Conservation (phyloP, 2,329 filamentous ascomycete species). For the Stemphylium vesicarium region DNA sequence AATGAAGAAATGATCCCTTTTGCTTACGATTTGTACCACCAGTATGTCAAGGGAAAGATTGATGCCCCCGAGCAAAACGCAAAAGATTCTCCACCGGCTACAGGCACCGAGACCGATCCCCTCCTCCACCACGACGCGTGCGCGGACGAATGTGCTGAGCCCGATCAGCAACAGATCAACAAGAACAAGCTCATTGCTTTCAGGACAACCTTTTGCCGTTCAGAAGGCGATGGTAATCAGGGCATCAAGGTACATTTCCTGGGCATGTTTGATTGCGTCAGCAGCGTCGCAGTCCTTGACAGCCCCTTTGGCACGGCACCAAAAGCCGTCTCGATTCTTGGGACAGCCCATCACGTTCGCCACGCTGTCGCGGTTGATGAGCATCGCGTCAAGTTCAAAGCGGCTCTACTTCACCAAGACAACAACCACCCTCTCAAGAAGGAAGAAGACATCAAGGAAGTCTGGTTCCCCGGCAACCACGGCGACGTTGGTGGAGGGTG, state of each 20-base stretch:
- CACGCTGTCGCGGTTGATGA: slow-evolving; percentile 56
- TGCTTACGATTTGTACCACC: slow-evolving; percentile 22
- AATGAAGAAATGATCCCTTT: slow-evolving; percentile 31
- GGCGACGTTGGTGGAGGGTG: slow-evolving; percentile 54
- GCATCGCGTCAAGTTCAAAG: slow-evolving; percentile 54
- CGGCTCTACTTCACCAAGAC: slow-evolving; percentile 44
- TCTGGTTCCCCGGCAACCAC: slow-evolving; percentile 55
- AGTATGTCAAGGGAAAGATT: slow-evolving; percentile 15
- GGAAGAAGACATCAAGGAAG: slow-evolving; percentile 33
- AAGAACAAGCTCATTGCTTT: slow-evolving; percentile 48
- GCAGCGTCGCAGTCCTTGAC: slow-evolving; percentile 51
- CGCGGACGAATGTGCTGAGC: not conserved
- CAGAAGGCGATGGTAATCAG: slow-evolving; percentile 14
- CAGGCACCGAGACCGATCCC: slow-evolving; percentile 21
- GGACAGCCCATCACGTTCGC: slow-evolving; percentile 46
- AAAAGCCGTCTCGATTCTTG: slow-evolving; percentile 35
- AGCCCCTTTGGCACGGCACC: slow-evolving; percentile 49
- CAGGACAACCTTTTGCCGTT: slow-evolving; percentile 53
- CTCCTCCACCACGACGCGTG: not conserved
- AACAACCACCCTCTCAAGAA: slow-evolving; percentile 20
- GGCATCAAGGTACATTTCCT: slow-evolving; percentile 52
- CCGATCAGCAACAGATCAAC: slow-evolving; percentile 15
- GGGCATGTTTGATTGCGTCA: slow-evolving; percentile 53
- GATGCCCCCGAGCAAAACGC: slow-evolving; percentile 45
- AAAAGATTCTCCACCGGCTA: slow-evolving; percentile 24